Percentiles rank a stretch among this genome's conserved stretches.
phyloP scores from a whole-genome alignment of 73 alveolate genomes.

The Paramecium primaurelia region DNA sequence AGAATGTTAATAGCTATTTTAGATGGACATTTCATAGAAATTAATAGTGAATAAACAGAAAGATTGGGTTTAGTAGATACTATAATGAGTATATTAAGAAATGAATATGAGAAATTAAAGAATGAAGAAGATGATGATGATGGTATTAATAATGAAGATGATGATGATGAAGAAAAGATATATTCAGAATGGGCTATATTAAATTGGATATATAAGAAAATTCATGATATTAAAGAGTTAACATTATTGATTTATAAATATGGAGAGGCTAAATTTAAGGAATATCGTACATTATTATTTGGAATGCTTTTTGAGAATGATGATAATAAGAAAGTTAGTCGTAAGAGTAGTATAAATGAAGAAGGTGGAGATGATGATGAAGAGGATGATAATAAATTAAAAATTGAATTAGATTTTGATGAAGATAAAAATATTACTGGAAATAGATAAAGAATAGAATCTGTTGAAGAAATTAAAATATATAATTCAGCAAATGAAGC shows the following conservation, averaged over 20 bases:
- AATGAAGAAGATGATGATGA: neutral
- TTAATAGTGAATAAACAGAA: neutral
- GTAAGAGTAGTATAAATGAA: neutral
- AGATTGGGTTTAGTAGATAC: conserved; percentile 22
- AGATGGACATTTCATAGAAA: conserved; percentile 30
- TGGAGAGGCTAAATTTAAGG: neutral
- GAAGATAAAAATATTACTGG: neutral
- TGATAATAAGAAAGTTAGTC: neutral
- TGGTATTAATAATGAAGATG: neutral
- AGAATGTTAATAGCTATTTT: conserved; percentile 32
- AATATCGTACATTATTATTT: neutral
- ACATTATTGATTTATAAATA: neutral
- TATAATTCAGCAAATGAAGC: neutral
- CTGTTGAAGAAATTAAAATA: conserved; percentile 6
- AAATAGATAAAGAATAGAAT: neutral
- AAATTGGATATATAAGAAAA: neutral
- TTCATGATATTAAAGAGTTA: neutral
- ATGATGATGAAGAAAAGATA: neutral
- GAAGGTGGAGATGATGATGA: neutral
- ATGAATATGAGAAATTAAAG: conserved; percentile 5
- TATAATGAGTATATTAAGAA: neutral
- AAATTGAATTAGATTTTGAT: neutral
- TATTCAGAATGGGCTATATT: neutral
- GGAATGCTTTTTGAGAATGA: neutral
- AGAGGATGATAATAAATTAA: conserved; percentile 4